phyloP scores from a whole-genome alignment of 192 early-diverging fungal genomes.

The Coemansia sp. region DNA sequence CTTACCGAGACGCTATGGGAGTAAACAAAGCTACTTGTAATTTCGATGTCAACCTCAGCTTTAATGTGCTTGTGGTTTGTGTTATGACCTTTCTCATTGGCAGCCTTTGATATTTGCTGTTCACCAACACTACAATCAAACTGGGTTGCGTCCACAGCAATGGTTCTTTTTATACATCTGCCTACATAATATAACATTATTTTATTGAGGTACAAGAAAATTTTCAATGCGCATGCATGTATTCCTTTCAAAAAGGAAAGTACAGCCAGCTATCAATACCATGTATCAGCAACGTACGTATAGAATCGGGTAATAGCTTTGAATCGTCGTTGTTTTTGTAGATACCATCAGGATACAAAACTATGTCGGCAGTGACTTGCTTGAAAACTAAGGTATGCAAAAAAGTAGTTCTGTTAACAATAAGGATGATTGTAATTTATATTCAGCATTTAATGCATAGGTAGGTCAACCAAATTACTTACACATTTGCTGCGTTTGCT shows the following conservation, averaged over 20 bases:
- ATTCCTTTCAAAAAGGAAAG: not conserved
- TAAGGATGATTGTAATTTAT: too few species aligned
- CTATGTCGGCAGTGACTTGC: constrained; percentile 8
- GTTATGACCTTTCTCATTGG: not conserved
- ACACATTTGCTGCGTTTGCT: constrained; percentile 4
- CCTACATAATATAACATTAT: not conserved
- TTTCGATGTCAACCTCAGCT: not conserved
- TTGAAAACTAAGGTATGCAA: constrained; percentile 21
- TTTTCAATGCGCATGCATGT: not conserved
- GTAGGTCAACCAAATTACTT: not conserved
- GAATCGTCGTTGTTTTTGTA: not conserved
- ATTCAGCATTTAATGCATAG: too few species aligned
- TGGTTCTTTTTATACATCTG: not conserved
- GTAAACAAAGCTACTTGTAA: not conserved
- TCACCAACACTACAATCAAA: constrained; percentile 9
- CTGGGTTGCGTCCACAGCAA: constrained; percentile 4
- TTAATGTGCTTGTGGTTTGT: not conserved
- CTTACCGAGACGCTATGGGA: constrained; percentile 7
- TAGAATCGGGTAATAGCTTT: not conserved
- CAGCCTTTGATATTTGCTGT: not conserved
- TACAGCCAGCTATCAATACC: not conserved
- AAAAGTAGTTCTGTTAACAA: not conserved
- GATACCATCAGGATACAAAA: constrained; percentile 15
- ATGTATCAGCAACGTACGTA: not conserved
- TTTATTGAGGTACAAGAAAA: not conserved